Percentiles rank a stretch among this genome's conserved stretches.
phyloP scores from a whole-genome alignment of 2,329 filamentous ascomycete species.

The Ramularia endophylla region DNA sequence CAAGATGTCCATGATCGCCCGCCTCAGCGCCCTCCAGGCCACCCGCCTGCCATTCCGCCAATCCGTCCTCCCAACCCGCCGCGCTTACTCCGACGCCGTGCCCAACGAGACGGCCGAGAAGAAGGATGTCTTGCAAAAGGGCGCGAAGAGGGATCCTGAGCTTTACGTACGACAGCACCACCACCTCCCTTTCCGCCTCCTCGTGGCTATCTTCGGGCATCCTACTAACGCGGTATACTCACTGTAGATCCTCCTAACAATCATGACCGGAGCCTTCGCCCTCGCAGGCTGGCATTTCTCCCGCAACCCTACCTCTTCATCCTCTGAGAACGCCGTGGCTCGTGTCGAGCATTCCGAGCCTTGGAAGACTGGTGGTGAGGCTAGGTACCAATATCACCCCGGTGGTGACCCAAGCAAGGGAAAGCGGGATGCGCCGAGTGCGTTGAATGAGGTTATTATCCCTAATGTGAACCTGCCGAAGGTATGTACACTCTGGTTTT shows the following conservation, averaged over 20 bases:
- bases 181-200: not conserved
- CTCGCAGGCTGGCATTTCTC: constrained; percentile 88
- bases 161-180: constrained; percentile 56
- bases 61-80: constrained; percentile 23
- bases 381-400: constrained; percentile 64
- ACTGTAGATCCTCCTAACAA: constrained; percentile 73
- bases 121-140: constrained; percentile 52
- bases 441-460: constrained; percentile 89
- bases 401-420: constrained; percentile 70
- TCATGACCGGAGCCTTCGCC: constrained; percentile 84
- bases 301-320: constrained; percentile 76
- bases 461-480: constrained; percentile 90
- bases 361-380: constrained; percentile 67
- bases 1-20: constrained; percentile 43
- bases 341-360: constrained; percentile 77
- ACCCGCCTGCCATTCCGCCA: constrained; percentile 32
- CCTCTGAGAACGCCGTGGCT: constrained; percentile 71
- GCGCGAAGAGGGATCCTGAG: constrained; percentile 65
- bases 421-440: constrained; percentile 87
- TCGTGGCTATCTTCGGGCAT: too few relatives aligned
- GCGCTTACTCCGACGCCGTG: constrained; percentile 36
- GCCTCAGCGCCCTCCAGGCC: constrained; percentile 42
- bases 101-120: constrained; percentile 38
- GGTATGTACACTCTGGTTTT: constrained; percentile 46
- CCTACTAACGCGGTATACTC: not conserved